Evolutionary conservation across 2,329 filamentous ascomycete genomes (phyloP), one percentile per base, ranked within the genome.

Genomic region (Ampelomyces quisqualis): DNA sequence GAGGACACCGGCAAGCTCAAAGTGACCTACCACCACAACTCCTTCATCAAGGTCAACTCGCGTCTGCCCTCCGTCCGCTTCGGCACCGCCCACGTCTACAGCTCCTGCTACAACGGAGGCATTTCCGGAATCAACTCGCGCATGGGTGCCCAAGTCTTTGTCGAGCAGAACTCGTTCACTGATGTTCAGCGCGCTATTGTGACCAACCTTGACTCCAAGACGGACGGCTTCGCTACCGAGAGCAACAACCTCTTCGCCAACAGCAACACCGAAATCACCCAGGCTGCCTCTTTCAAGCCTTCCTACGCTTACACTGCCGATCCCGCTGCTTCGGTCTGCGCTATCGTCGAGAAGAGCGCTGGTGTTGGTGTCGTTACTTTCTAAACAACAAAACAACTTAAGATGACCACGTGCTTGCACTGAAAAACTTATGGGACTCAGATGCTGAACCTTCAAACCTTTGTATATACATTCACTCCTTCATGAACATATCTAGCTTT

Each of bases 1-100:
- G 53, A 56, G 19, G 82, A 86, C 68, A 77, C 58, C 1, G 82
- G 81, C 53, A 74, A 81, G 60, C 73, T 86, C 22, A 77, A 72
- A 59, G 70, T 86, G 34, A 85, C 83, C 40, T 84, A 82, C 64
- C 77, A 77, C 70, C 80, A 85, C 75, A 86, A 86, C 76, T 72
- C 77, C 71, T 86, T 76, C 74, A 61, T 60, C 53, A 82, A 83
- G 69, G 67, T 84, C 58, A 80, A 82, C 73, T 82, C 79, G 9
- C 82, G 83, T 42, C 71, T 71, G 1, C 82, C 83, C 6, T 80
- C 77, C 4, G 63, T 85, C 59, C 80, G 82, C 47, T 86, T 86
- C 69, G 83, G 82, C 19, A 84, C 78, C 32, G 80, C 70, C 10
- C 83, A 86, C 70, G 60, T 79, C 53, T 80, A 77, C 73, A 80